Percentiles rank a stretch among this genome's conserved stretches.
These are phyloP conservation scores for Plasmodium sp. DNA, from an alignment of 169 alveolate species.

Conservation along the genomic window DNA sequence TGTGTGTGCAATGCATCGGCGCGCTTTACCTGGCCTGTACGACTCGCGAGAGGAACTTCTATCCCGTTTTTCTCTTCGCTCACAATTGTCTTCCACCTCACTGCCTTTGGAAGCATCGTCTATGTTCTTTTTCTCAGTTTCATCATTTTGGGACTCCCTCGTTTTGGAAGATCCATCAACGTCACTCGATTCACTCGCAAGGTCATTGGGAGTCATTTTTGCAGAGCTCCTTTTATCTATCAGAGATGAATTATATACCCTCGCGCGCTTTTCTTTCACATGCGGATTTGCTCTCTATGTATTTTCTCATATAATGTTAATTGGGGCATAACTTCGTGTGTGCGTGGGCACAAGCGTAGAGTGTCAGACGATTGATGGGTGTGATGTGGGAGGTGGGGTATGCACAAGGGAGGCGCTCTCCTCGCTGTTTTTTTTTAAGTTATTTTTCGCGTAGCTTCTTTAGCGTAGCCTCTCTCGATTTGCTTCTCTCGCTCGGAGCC, in stretches of 20 bases:
- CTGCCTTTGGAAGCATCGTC: constrained; percentile 15
- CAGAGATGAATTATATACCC: not conserved
- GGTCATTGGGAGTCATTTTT: constrained; percentile 31
- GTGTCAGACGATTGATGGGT: not conserved
- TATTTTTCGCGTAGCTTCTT: not conserved
- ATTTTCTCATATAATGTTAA: not conserved
- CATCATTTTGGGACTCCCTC: constrained; percentile 7
- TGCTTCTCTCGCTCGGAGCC: not conserved
- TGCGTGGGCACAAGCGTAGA: not conserved
- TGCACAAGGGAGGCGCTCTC: not conserved
- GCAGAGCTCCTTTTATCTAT: not conserved
- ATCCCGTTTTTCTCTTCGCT: constrained; percentile 57
- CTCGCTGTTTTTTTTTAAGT: not conserved
- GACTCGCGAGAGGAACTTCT: constrained; percentile 45
- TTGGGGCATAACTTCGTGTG: not conserved
- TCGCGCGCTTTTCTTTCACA: not conserved
- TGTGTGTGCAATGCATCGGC: not conserved
- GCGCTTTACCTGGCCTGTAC: constrained; percentile 27
- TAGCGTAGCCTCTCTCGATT: not conserved
- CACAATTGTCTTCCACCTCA: constrained; percentile 42
- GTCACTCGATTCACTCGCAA: constrained; percentile 22
- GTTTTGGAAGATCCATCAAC: not conserved
- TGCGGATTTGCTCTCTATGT: not conserved
- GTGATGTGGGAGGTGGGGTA: not conserved
- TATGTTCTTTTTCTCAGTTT: not conserved